A percentile compares a stretch with the other conserved stretches of the same genome.
Evolutionary conservation across 805 yeast species (phyloP).

Genomic region (Yarrowia osloensis): DNA sequence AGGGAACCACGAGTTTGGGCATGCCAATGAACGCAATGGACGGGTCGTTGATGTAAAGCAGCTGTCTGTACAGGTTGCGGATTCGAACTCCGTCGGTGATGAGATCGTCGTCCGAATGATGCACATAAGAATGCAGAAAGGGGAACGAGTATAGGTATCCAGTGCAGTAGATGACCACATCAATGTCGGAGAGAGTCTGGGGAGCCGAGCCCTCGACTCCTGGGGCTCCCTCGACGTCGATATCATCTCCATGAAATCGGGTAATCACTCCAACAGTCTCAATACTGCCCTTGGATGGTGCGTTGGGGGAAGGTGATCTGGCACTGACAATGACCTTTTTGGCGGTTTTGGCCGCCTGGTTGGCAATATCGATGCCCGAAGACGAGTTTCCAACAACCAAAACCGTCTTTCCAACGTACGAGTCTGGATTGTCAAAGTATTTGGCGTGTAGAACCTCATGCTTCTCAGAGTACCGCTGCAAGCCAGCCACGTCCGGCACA

Average conservation of each 20-base stretch:
- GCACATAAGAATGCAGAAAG: constrained; percentile 48
- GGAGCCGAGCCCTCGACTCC: constrained; percentile 55
- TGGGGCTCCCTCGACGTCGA: constrained; percentile 29
- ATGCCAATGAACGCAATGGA: constrained; percentile 63
- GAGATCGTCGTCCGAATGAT: constrained; percentile 37
- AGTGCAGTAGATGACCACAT: constrained; percentile 66
- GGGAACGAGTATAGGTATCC: constrained; percentile 73
- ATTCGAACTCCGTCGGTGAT: constrained; percentile 53
- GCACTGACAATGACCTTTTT: constrained; percentile 52
- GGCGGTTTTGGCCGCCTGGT: constrained; percentile 54
- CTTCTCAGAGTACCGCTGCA: constrained; percentile 49
- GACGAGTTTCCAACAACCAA: constrained; percentile 77
- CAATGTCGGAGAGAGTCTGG: constrained; percentile 50
- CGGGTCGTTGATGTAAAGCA: constrained; percentile 58
- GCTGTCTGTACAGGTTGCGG: constrained; percentile 42
- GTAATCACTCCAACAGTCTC: constrained; percentile 34
- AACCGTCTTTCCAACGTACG: constrained; percentile 50
- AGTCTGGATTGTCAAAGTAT: constrained; percentile 51
- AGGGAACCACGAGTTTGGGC: constrained; percentile 40
- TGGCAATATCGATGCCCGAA: constrained; percentile 72
- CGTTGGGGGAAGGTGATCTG: constrained; percentile 41
- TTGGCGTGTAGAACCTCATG: constrained; percentile 63
- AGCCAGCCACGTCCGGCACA: constrained; percentile 58
- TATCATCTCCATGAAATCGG: background rate
- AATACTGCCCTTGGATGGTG: constrained; percentile 30